Evolutionary conservation across 176 grass and related monocot species (phyloP), one percentile per base, ranked within the genome.

Genomic region (Eragrostis nindensis): DNA sequence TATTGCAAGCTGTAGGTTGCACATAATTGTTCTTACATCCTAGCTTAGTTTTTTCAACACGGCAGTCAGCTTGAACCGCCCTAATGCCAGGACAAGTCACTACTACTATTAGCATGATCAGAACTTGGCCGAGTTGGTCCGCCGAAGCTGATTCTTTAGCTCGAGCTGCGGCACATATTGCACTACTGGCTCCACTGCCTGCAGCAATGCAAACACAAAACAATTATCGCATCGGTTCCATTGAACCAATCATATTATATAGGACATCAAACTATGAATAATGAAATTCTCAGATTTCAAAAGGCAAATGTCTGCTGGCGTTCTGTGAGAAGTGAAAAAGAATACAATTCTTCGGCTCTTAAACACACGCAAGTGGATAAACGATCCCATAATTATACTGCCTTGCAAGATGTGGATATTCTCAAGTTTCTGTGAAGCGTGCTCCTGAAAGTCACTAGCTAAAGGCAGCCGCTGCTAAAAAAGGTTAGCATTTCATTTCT

Each of bases 81-180:
- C 41, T 78, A 82, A n/a, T 68, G 67, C 83, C 15, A 68, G 29
- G 47, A 56, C 10, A 73, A 41, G 71, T 73, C 4, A 18, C 45
- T 78, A 26, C 21, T 60, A 80, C 27, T 78, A 82, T 82, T 81
- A 52, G 61, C 77, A 84, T 81, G 80, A 87, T 95, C 82, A 99
- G 84, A 99, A 86, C 73, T 71, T 66, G 76, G 86, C 85, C 17
- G 93, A 99, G 72, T 90, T 99, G 72, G 48, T 89, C 80, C 92
- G 87, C 73, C 89, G 85, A 44, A 95, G 83, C 55, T 65, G 81
- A 66, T 88, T 80, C 89, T 86, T 83, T 17, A 77, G 79, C 79
- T 93, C 92, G 45, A 83, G 82, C 57, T 77, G 92, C 1, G 73
- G 86, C 72, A 88, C 84, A 64, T 68, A 75, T 9, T 86, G 96